Conservation (phyloP, 2,329 filamentous ascomycete species). For the Keithomyces neogunnii region DNA sequence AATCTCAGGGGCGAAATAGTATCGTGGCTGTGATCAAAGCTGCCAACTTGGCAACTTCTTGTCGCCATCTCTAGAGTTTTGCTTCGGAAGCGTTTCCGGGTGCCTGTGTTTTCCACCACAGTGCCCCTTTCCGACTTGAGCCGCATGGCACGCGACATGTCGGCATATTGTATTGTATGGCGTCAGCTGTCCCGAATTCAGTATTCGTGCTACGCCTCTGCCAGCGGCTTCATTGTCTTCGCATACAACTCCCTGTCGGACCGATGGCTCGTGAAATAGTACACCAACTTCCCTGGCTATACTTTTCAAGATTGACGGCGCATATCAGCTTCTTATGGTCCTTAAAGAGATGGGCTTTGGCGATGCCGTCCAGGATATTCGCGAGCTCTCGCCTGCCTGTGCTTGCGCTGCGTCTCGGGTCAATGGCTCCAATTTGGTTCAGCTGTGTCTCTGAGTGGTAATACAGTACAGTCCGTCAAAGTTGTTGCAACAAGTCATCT, state of each 20-base stretch:
- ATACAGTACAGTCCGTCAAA: slow-evolving; percentile 19
- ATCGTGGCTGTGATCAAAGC: too few relatives aligned
- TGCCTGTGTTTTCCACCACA: slow-evolving; percentile 35
- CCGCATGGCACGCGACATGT: slow-evolving; percentile 32
- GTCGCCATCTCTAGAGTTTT: too few relatives aligned
- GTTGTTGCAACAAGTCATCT: slow-evolving; percentile 32
- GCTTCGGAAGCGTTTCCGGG: slow-evolving; percentile 27
- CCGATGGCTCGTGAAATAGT: slow-evolving; percentile 18
- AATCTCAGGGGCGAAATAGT: slow-evolving; percentile 16
- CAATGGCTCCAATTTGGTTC: slow-evolving; percentile 16
- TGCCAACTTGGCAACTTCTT: too few relatives aligned
- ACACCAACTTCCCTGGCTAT: slow-evolving; percentile 21
- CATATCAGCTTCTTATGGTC: slow-evolving; percentile 29
- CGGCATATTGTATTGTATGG: slow-evolving; percentile 39
- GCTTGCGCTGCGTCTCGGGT: too few relatives aligned
- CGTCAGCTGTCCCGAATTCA: slow-evolving; percentile 41
- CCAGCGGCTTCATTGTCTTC: slow-evolving; percentile 27
- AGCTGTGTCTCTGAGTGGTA: slow-evolving; percentile 25
- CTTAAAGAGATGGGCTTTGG: not conserved
- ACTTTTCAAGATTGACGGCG: not conserved
- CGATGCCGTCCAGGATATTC: not conserved
- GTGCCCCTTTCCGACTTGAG: slow-evolving; percentile 19
- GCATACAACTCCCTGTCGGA: slow-evolving; percentile 26
- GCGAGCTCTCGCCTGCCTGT: too few relatives aligned
- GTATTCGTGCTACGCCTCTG: slow-evolving; percentile 37